A percentile compares a stretch with the other conserved stretches of the same genome.
These are phyloP conservation scores for Clonostachys rhizophaga DNA, from an alignment of 2,329 filamentous ascomycete genomes.

Conservation along the genomic window DNA sequence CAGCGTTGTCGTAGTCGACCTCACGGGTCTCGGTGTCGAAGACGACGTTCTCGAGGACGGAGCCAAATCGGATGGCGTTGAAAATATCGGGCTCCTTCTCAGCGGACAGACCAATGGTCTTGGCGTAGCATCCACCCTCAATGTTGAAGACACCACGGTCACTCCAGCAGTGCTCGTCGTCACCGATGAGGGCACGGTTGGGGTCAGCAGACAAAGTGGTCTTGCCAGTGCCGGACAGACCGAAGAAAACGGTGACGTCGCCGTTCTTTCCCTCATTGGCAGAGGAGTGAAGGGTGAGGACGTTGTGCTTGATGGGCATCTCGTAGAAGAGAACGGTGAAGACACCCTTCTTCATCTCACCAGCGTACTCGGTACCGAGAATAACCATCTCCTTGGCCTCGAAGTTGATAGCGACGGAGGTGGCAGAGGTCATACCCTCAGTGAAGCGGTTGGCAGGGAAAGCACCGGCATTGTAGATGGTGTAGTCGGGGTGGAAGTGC, in stretches of 20 bases:
- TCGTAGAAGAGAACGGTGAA: conserved; percentile 99
- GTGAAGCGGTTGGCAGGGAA: conserved; percentile 99
- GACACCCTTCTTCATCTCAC: conserved; percentile 81
- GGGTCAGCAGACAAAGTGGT: conserved; percentile 96
- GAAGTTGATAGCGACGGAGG: conserved; percentile 98
- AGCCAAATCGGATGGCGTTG: conserved; percentile 92
- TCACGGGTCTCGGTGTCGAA: conserved; percentile 86
- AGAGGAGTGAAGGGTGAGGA: conserved; percentile 95
- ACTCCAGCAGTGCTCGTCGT: conserved; percentile 99
- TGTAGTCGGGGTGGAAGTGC: conserved; percentile 98
- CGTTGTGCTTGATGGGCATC: conserved; percentile 99
- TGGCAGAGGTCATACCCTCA: conserved; percentile 96
- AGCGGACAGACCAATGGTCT: conserved; percentile 93
- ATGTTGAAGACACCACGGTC: conserved; percentile 99
- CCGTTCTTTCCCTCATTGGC: conserved; percentile 94
- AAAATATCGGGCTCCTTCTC: conserved; percentile 99
- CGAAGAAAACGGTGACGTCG: conserved; percentile 99
- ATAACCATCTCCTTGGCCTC: conserved; percentile 99
- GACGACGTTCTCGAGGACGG: conserved; percentile 97
- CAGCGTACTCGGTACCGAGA: conserved; percentile 96
- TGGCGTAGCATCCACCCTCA: conserved; percentile 98
- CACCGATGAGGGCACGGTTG: conserved; percentile 92
- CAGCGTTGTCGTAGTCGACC: conserved; percentile 93
- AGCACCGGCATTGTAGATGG: conserved; percentile 98
- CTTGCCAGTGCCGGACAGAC: conserved; percentile 97